Conservation (phyloP, 163 green algal species). For the Prototheca stagnorum region DNA sequence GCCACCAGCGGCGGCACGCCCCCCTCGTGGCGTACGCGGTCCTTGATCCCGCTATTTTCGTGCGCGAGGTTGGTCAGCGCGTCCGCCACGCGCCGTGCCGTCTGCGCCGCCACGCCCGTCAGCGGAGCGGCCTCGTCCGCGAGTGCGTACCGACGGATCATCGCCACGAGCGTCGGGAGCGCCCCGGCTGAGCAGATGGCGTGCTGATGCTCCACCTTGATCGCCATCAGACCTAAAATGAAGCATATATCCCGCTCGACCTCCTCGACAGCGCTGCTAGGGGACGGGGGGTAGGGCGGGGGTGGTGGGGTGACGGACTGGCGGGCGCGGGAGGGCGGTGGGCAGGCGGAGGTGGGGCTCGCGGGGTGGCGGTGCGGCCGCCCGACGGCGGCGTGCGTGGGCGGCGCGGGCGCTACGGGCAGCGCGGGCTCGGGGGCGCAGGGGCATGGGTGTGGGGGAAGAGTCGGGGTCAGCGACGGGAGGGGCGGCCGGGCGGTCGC, state of each 20-base stretch:
- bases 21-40: constrained; percentile 47
- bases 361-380: neutral
- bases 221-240: constrained; percentile 81
- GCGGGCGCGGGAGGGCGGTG: neutral
- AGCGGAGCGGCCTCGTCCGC: constrained; percentile 2
- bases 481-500: no score
- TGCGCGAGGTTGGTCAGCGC: constrained; percentile 95
- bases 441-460: no score
- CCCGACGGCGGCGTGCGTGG: neutral
- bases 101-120: constrained; percentile 12
- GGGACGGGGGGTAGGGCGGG: neutral
- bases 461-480: no score
- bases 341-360: neutral
- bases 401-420: neutral
- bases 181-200: constrained; percentile 63
- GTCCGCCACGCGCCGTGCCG: constrained; percentile 62
- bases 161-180: constrained; percentile 43
- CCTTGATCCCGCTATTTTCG: constrained; percentile 93
- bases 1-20: constrained; percentile 84
- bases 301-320: neutral
- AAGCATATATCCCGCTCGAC: constrained; percentile 88
- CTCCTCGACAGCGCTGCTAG: constrained; percentile 38
- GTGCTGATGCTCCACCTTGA: constrained; percentile 84
- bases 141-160: constrained; percentile 32
- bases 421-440: neutral